A percentile compares a stretch with the other conserved stretches of the same genome.
Evolutionary conservation across 1,284 basidiomycete genomes (phyloP).

Genomic region (Sporisorium graminicola): DNA sequence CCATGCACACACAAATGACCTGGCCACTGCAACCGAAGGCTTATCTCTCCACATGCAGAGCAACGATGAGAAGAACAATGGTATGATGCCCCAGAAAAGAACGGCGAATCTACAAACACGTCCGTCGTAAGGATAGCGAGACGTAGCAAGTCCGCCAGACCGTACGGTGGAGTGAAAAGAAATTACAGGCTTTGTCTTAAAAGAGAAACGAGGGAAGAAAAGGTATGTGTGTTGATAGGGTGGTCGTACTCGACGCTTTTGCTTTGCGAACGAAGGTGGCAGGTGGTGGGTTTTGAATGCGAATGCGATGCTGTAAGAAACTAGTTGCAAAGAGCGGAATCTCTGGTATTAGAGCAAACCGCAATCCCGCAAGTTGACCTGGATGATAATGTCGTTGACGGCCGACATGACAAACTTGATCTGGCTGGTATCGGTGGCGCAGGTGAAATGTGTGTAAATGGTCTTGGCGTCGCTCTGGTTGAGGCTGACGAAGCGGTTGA

Average conservation of each 20-base stretch:
- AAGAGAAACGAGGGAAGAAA: background rate
- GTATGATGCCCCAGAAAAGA: no score
- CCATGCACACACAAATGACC: no score
- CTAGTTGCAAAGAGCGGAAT: background rate
- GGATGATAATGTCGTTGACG: constrained; percentile 75
- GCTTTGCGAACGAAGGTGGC: constrained; percentile 1
- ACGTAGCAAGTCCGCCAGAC: no score
- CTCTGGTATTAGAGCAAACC: constrained; percentile 76
- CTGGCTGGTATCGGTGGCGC: constrained; percentile 88
- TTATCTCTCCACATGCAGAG: no score
- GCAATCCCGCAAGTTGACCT: constrained; percentile 85
- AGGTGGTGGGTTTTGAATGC: constrained; percentile 1
- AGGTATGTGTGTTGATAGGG: constrained; percentile 1
- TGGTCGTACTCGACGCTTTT: background rate
- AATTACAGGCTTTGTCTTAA: background rate
- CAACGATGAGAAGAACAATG: no score
- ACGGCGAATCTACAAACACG: constrained; percentile 1
- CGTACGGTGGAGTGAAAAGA: background rate
- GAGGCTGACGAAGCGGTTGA: constrained; percentile 62
- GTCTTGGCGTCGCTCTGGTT: constrained; percentile 65
- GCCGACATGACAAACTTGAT: constrained; percentile 74
- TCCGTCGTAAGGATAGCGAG: no score
- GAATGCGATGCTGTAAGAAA: constrained; percentile 8
- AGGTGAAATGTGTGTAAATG: constrained; percentile 82
- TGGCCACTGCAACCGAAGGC: no score